Base-by-base conservation (phyloP, 345 rosid genomes). In the Hibiscus mutabilis region DNA sequence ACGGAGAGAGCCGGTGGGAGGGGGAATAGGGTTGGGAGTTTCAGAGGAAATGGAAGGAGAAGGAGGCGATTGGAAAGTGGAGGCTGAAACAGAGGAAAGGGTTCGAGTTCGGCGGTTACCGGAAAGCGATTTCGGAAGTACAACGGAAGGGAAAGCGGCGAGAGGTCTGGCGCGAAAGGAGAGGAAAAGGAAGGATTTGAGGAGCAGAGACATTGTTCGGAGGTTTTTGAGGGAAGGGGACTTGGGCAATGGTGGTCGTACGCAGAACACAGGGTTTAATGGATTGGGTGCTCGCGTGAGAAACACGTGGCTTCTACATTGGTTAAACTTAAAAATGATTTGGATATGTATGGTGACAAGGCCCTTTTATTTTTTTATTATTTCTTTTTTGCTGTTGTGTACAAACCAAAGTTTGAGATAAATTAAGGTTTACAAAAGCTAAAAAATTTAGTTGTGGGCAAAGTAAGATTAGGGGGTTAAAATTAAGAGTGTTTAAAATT, bases 161-260 rank as follows among this genome's bases (percentile, higher is more conserved):
- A 79, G 76, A 31, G 90, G 76, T 21, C 85, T 75, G 60, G 62
- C 27, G 8, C 78, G 75, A 14, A 52, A 37, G 16, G 82, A 80
- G 44, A 79, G 59, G 24, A 81, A 74, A 71, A 81, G 73, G 10
- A 74, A 63, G 69, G 84, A 75, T 51, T 78, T 69, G 60, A 78
- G 70, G 29, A 87, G 75, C 52, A 85, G 79, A 46, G 88, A 79
- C 92, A 86, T 87, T 25, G 57, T 68, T 31, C 6, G 33, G 16
- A 0, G 51, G 1, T 35, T 35, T 35, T 6, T 5, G 33, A 29
- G 33, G 33, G 33, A 42, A 11, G 59, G 27, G 27, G 14, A 21
- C 21, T 19, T 21, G 59, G 59, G 59, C 27, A 3, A 55, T 40
- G 44, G 44, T 40, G 11, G 5, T 6, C 25, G 9, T 8, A 2